A percentile compares a stretch with the other conserved stretches of the same genome.
Conservation (phyloP, 2,329 filamentous ascomycete species). For the Rhinocladiella mackenziei region DNA sequence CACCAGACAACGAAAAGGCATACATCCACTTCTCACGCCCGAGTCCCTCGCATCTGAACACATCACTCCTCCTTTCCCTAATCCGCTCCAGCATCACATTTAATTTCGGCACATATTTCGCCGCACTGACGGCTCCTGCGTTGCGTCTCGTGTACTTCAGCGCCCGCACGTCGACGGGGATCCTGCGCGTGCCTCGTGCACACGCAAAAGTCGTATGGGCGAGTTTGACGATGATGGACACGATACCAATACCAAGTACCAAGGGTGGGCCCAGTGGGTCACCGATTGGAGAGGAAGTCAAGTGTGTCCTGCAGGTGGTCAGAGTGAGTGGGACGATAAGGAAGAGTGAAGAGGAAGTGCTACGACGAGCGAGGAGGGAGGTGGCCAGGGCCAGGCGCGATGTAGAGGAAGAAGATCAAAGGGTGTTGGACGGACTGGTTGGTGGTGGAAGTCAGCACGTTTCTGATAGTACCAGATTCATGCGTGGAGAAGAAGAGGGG, state of each 20-base stretch:
- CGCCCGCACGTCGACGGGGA: slow-evolving; percentile 87
- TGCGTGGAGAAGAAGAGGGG: slow-evolving; percentile 9
- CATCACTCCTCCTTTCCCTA: slow-evolving; percentile 51
- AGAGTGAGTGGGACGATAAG: slow-evolving; percentile 88
- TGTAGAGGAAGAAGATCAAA: slow-evolving; percentile 7
- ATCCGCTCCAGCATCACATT: slow-evolving; percentile 63
- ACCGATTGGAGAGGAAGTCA: slow-evolving; percentile 36
- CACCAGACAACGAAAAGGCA: slow-evolving; percentile 35
- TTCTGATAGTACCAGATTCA: no score
- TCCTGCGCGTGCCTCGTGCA: slow-evolving; percentile 75
- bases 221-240: slow-evolving; percentile 74
- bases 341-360: slow-evolving; percentile 85
- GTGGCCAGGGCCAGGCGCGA: slow-evolving; percentile 48
- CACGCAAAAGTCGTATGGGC: slow-evolving; percentile 89
- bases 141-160: slow-evolving; percentile 83
- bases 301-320: slow-evolving; percentile 79
- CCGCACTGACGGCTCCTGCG: slow-evolving; percentile 33
- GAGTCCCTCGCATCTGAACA: slow-evolving; percentile 66
- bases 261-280: no score
- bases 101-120: slow-evolving; percentile 80
- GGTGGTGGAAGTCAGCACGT: neutral
- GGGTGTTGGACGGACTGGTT: slow-evolving; percentile 6
- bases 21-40: slow-evolving; percentile 74
- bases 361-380: slow-evolving; percentile 68
- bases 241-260: neutral